Evolutionary conservation across 2,329 filamentous ascomycete genomes (phyloP), one percentile per base, ranked within the genome.

Genomic region (Ceratocystis ficicola): DNA sequence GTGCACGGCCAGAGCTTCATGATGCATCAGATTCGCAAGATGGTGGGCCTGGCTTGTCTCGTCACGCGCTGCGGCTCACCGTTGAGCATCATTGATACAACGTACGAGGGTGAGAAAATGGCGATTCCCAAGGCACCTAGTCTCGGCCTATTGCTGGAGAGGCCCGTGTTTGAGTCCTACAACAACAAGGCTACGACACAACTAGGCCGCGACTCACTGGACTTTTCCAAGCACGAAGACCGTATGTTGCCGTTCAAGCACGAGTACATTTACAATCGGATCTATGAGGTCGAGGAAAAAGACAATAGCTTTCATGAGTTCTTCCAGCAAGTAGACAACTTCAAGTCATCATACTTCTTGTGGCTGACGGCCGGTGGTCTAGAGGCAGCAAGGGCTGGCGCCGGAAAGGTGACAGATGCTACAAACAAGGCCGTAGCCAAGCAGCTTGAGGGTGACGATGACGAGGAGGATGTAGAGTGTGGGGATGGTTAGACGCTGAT

Each of bases 21-120:
- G 94, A 99, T 99, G 94, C 94, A 99, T 76, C 94, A 99, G 78
- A 99, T 99, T 75, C 87, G 94, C 72, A 99, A 97, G 77, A 97
- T 99, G 94, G 90, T 99, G 17, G 90, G 89, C 66, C 91, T 99
- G 87, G 90, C 86, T 7, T 85, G 90, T 44, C 80, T 99, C 68
- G 80, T 93, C 5, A 87, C 95, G 5, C 86, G 94, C 46, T 95
- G 89, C 74, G 94, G 90, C 63, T 86, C 86, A n/a, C 80, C 88
- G 3, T 79, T 86, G 3, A 77, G 83, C 10, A 83, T 88, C 32
- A 89, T 99, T 70, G 74, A 77, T 0, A 83, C 95, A 68, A 89
- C 86, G 68, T 95, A 95, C 74, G 83, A 83, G 1, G 74, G 80
- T 5, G 81, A 84, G 22, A 85, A 87, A 67, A 88, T 96, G 71